Percentiles rank a stretch among this genome's conserved stretches.
Conservation (phyloP, 2,329 filamentous ascomycete species). For the Neonectria sp. region DNA sequence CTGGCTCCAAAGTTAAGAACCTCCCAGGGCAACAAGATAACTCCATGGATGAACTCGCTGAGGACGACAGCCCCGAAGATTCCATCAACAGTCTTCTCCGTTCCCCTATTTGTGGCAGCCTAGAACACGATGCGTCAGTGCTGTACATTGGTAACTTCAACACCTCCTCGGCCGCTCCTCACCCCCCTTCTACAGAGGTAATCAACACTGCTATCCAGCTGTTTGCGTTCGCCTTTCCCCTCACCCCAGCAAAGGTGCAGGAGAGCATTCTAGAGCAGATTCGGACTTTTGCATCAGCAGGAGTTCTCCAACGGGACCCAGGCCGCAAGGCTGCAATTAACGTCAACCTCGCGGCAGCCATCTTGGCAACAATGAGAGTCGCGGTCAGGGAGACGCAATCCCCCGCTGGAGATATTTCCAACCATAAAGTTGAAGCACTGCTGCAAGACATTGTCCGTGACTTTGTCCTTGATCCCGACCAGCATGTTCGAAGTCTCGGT, state of each 20-base stretch:
- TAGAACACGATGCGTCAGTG: conserved; percentile 90
- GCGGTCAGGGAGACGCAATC: conserved; percentile 85
- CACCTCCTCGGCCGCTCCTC: conserved; percentile 67
- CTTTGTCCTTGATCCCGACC: conserved; percentile 87
- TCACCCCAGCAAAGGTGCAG: conserved; percentile 92
- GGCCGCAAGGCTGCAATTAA: conserved; percentile 92
- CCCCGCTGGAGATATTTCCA: conserved; percentile 79
- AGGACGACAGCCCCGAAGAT: conserved; percentile 74
- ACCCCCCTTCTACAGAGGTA: conserved; percentile 91
- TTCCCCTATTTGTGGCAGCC: conserved; percentile 84
- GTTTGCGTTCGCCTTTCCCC: conserved; percentile 90
- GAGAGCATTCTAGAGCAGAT: conserved; percentile 97
- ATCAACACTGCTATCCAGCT: conserved; percentile 95
- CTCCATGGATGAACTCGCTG: conserved; percentile 60
- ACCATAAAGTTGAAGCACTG: conserved; percentile 84
- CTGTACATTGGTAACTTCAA: conserved; percentile 74
- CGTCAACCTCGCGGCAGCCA: conserved; percentile 88
- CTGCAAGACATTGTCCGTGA: conserved; percentile 81
- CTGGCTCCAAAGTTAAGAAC: conserved; percentile 80
- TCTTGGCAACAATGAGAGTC: conserved; percentile 86
- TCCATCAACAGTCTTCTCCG: conserved; percentile 73
- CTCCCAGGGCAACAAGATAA: conserved; percentile 78
- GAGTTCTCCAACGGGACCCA: conserved; percentile 85
- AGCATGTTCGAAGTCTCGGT: conserved; percentile 87
- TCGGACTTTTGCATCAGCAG: conserved; percentile 87